Evolutionary conservation across 2,329 filamentous ascomycete genomes (phyloP), one percentile per base, ranked within the genome.

Genomic region (Grosmannia huntii): DNA sequence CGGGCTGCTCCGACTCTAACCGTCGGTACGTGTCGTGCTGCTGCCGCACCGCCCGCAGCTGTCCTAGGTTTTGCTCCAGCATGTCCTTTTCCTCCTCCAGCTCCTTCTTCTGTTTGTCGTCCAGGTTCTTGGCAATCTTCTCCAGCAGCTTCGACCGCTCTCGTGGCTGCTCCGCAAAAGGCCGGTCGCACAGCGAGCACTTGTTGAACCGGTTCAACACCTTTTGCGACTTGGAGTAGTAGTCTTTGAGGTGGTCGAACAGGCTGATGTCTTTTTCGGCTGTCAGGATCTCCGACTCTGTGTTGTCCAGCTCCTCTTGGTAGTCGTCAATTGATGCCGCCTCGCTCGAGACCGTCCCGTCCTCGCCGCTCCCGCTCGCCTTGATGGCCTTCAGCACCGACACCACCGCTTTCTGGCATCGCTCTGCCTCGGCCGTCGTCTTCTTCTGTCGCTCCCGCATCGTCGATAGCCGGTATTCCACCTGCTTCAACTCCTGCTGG

Each of bases 11-110:
- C 5, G 75, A 77, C 51, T 79, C 80, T 51, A 64, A 56, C 4
- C 87, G 82, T 60, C 82, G 75, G 72, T 87, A 92, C 0, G 82
- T 83, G 60, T 96, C 90, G 66, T 88, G 90, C 60, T 84, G 79
- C 4, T 83, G 76, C 36, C 83, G 80, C 27, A 82, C 85, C 9
- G 77, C 79, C 57, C 82, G 81, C 49, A 89, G 78, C 56, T 74
- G 76, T 55, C 81, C 77, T 9, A 89, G 70, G 38, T 79, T 75
- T 41, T 74, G 72, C 51, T 81, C 76, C n/a, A 88, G 71, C 11
- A 85, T 78, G n/a, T 59, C 64, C 28, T 79, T 76, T 61, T 89
- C 79, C 4, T 83, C 70, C 56, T 66, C 63, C 28, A 70, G 55
- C 49, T 83, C 78, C 48, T 82, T 73, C 56, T 88, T 80, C 49